Conservation (phyloP, 1,139 yeast species). For the Debaryomyces fabryi region DNA sequence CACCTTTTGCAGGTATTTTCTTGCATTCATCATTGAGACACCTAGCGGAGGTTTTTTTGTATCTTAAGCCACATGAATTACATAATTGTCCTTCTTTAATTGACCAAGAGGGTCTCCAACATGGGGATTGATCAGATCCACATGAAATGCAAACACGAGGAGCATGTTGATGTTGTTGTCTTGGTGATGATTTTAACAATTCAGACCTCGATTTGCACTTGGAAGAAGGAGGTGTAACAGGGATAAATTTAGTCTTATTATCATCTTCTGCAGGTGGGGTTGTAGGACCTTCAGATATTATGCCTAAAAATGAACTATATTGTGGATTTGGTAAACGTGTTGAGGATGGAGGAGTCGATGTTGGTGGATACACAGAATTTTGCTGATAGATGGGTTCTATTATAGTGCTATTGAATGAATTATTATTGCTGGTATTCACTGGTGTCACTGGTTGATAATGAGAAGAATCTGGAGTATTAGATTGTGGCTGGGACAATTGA, state of each 20-base stretch:
- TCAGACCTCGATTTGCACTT: constrained; percentile 35
- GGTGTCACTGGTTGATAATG: constrained; percentile 4
- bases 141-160: constrained; percentile 82
- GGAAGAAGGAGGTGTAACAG: constrained; percentile 48
- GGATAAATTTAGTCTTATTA: constrained; percentile 38
- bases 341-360: constrained; percentile 17
- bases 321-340: constrained; percentile 13
- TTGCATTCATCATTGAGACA: constrained; percentile 77
- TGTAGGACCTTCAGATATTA: constrained; percentile 18
- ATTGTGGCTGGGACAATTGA: constrained; percentile 33
- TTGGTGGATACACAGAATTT: constrained; percentile 6
- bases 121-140: constrained; percentile 89
- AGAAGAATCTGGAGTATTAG: background rate
- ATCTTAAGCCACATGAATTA: constrained; percentile 93
- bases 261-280: constrained; percentile 15
- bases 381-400: background rate
- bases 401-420: constrained; percentile 1
- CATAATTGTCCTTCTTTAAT: constrained; percentile 87
- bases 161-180: constrained; percentile 28
- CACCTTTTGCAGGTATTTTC: constrained; percentile 94
- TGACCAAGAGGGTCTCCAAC: constrained; percentile 99
- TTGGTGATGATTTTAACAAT: constrained; percentile 40
- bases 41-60: constrained; percentile 90
- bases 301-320: constrained; percentile 13
- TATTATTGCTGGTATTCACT: constrained; percentile 6